A percentile compares a stretch with the other conserved stretches of the same genome.
Conservation (phyloP, 805 yeast species). For the Kodamaea laetipori region DNA sequence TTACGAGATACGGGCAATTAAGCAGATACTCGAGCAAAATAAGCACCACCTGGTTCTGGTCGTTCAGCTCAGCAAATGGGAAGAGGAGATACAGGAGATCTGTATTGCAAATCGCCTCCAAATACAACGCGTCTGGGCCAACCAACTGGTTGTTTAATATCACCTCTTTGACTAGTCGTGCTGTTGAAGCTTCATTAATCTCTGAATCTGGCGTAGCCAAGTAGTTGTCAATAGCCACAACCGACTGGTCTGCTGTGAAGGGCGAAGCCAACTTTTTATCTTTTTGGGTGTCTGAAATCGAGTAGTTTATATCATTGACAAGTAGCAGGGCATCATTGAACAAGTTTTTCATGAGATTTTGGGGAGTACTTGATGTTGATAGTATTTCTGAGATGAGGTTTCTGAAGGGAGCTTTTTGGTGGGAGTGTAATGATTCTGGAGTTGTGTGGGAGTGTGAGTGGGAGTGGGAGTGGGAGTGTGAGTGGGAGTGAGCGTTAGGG, state of each 20-base stretch:
- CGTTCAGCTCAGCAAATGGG: constrained; percentile 41
- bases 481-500: not conserved
- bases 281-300: not conserved
- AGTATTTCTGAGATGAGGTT: constrained; percentile 17
- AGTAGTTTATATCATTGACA: constrained; percentile 33
- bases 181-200: not conserved
- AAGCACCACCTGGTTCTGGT: constrained; percentile 36
- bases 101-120: constrained; percentile 31
- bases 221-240: not conserved
- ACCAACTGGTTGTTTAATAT: constrained; percentile 26
- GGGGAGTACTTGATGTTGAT: constrained; percentile 6
- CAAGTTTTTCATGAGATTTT: constrained; percentile 22
- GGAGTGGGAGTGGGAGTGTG: not conserved
- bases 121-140: constrained; percentile 35
- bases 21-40: constrained; percentile 25
- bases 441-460: not conserved
- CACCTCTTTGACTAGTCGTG: constrained; percentile 12
- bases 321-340: constrained; percentile 38
- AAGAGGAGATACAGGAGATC: constrained; percentile 35
- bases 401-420: constrained; percentile 11
- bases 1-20: constrained; percentile 24
- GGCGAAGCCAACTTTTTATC: not conserved
- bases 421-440: not conserved
- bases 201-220: constrained; percentile 6
- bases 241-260: not conserved